Evolutionary conservation across 305 asterid genomes (phyloP).

Genomic region (Rubia peregrina): DNA sequence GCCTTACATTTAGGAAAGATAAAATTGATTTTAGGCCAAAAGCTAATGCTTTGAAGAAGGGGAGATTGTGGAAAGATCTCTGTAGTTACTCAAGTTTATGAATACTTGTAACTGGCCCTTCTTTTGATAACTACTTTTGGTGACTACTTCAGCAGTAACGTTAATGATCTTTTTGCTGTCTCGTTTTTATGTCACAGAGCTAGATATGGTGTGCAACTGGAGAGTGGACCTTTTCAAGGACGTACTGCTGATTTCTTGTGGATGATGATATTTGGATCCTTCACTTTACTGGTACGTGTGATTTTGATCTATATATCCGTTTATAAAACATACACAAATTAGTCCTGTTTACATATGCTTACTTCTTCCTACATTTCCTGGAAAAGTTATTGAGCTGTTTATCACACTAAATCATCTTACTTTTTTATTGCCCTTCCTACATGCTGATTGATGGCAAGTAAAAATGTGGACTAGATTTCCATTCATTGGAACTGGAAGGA

Average conservation of each 20-base stretch:
- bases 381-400: background rate
- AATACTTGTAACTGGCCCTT: background rate
- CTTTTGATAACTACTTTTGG: background rate
- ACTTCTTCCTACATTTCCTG: background rate
- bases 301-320: constrained; percentile 1
- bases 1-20: background rate
- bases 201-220: constrained; percentile 97
- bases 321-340: background rate
- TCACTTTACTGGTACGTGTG: constrained; percentile 55
- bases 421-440: background rate
- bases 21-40: background rate
- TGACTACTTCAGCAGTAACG: too few relatives aligned
- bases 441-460: constrained; percentile 2
- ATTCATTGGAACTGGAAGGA: background rate
- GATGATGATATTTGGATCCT: constrained; percentile 96
- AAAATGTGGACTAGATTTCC: background rate
- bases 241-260: constrained; percentile 98
- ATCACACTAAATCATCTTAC: background rate
- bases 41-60: background rate
- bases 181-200: constrained; percentile 48
- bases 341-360: background rate
- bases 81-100: background rate
- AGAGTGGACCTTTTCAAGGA: constrained; percentile 72
- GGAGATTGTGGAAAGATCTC: background rate
- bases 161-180: constrained; percentile 12